Evolutionary conservation across 2,329 filamentous ascomycete species (phyloP).

Genomic region (Endocalyx cinctus): DNA sequence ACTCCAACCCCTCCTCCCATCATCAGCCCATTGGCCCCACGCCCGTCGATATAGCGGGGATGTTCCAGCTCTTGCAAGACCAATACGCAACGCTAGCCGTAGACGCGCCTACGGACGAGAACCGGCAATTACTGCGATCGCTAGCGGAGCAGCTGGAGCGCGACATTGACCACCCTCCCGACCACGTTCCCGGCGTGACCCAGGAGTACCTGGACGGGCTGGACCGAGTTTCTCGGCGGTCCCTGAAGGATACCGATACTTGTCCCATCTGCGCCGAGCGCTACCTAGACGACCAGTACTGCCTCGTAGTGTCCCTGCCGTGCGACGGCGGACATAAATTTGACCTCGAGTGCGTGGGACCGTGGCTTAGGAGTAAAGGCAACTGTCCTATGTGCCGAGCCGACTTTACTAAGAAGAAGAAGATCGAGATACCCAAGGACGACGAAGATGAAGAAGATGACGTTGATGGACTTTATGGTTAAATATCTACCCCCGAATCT

Average conservation of each 20-base stretch:
- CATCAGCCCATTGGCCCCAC: slow-evolving; percentile 52
- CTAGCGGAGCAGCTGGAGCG: slow-evolving; percentile 44
- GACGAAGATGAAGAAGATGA: slow-evolving; percentile 52
- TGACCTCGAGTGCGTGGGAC: slow-evolving; percentile 63
- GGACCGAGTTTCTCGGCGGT: slow-evolving; percentile 52
- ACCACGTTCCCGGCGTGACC: slow-evolving; percentile 47
- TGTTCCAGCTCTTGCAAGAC: slow-evolving; percentile 56
- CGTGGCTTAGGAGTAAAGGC: slow-evolving; percentile 61
- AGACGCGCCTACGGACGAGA: slow-evolving; percentile 43
- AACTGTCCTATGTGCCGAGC: slow-evolving; percentile 60
- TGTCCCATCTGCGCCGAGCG: slow-evolving; percentile 61
- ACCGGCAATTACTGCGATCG: slow-evolving; percentile 44
- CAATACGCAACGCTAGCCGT: slow-evolving; percentile 49
- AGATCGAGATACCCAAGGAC: slow-evolving; percentile 37
- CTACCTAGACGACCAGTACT: slow-evolving; percentile 58
- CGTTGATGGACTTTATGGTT: slow-evolving; percentile 44
- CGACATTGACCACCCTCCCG: slow-evolving; percentile 49
- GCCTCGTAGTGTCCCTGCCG: slow-evolving; percentile 60
- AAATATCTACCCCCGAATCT: too few relatives aligned
- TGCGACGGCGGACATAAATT: slow-evolving; percentile 56
- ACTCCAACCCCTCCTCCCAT: slow-evolving; percentile 5
- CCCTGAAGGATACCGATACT: slow-evolving; percentile 44
- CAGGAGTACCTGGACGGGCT: slow-evolving; percentile 57
- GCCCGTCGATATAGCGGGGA: slow-evolving; percentile 52
- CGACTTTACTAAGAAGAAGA: slow-evolving; percentile 56